Evolutionary conservation across 2,329 filamentous ascomycete species (phyloP).

Genomic region (Cordyceps javanica): DNA sequence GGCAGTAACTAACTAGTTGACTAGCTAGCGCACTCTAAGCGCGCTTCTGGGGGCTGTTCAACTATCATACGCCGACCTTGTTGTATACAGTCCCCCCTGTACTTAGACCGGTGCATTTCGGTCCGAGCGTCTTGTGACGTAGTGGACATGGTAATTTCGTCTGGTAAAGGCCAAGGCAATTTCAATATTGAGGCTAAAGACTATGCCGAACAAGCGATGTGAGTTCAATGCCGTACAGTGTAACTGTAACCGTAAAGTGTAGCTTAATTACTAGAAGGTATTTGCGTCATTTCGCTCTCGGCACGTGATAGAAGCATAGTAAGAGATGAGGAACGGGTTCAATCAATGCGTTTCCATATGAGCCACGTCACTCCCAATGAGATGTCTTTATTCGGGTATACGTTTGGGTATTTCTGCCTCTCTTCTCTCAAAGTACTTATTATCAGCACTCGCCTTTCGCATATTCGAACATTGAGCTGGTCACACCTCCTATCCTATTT

Average conservation of each 20-base stretch:
- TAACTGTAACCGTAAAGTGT: no score
- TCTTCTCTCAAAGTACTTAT: not conserved
- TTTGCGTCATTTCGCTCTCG: not conserved
- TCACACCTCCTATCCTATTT: not conserved
- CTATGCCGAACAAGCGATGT: no score
- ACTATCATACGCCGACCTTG: no score
- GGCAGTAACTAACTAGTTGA: no score
- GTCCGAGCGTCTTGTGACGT: no score
- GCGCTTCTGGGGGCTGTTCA: no score
- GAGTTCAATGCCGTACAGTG: not conserved
- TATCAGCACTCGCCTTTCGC: not conserved
- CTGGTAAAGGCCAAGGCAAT: no score
- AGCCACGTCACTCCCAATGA: not conserved
- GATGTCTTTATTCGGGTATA: not conserved
- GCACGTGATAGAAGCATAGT: not conserved
- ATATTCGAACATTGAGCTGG: not conserved
- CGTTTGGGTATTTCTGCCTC: not conserved
- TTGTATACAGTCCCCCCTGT: no score
- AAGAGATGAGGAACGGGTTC: not conserved
- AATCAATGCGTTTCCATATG: not conserved
- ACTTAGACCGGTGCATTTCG: no score
- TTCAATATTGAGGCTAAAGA: no score
- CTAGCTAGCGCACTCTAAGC: no score
- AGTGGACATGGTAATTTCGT: no score
- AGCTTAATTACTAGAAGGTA: not conserved